Base-by-base conservation (phyloP, 805 yeast species). In the Candida bentonensis region DNA sequence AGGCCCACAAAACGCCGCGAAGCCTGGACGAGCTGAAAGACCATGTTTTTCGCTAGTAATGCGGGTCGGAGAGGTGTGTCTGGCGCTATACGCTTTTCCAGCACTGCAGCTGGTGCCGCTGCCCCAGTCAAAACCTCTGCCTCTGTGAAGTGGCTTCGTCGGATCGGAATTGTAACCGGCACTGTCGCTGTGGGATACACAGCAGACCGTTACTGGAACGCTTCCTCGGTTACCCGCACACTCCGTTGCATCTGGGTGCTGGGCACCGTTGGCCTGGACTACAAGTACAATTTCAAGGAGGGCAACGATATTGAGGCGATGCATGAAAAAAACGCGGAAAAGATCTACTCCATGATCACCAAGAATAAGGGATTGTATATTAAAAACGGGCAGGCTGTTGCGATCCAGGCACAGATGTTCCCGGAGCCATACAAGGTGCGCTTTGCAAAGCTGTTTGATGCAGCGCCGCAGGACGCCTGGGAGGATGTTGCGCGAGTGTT, bases 361-460 rank as follows among this genome's bases (percentile, higher is more conserved):
- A 54, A 54, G 11, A 76, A 76, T 54, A 72, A 70, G 49, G 82
- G 82, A 1, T 65, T 83, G 17, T 83, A 80, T 55, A 78, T 83
- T 57, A 82, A 82, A 57, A 60, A 80, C 51, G 94, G 92, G 21
- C 92, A 82, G 66, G 79, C 83, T 43, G 69, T 82, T 40, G 89
- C 92, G 2, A 76, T 82, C 54, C 92, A 83, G 57, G 78, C 85
- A 0, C 62, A 70, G 22, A 66, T 79, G 53, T 73, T 82, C 50
- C 94, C 94, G 2, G 59, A 65, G 27, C 79, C 76, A 20, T 81
- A 66, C 59, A 84, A 77, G 50, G 69, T 65, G 34, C 69, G 72
- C 52, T 78, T 82, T 54, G 64, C 68, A 13, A 59, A 63, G 46
- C 61, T 82, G 42, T 82, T 79, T 53, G 92, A 82, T 55, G 66